Base-by-base conservation (phyloP, 164 flowering plant genomes). In the Cinnamomum chago region DNA sequence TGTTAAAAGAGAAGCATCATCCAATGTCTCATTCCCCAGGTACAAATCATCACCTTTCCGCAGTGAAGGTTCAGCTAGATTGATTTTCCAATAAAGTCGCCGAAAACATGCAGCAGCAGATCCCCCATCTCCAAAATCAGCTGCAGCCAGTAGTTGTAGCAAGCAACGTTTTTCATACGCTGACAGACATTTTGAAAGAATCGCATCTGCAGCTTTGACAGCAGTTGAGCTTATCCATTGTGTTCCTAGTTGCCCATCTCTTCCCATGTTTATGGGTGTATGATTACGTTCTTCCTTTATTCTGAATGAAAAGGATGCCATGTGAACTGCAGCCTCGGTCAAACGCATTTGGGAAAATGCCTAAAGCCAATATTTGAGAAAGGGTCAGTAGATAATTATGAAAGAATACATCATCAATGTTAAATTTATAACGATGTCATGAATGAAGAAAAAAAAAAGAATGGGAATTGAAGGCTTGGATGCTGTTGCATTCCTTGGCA, bases 51-150 rank as follows among this genome's bases (percentile, higher is more conserved):
- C 88, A 79, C 86, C 90, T 77, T 84, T 88, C 13, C 95, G 84
- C 62, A 96, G 70, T 62, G 85, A 83, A 74, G 98, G 98, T 78
- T 96, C 99, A 0, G 98, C 97, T 76, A 96, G 80, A 83, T 88
- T 87, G 28, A 94, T 91, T 86, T 94, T 94, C 98, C 97, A 91
- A 83, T 85, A 85, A 15, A 84, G 83, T 52, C 90, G 88, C 30
- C 90, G 83, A 81, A 90, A 93, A 67, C 80, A 73, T 74, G 91
- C 65, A 72, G 93, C 88, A 72, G 92, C 89, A 81, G 86, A 82
- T 75, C 99, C 98, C 50, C 97, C 95, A 84, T 94, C 99, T 68
- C 97, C 97, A 88, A 94, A 96, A 82, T 96, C 98, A 76, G 97
- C 88, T 52, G 89, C 84, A 82, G 98, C 85, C 80, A 96, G 92